These are phyloP conservation scores for Xylariaceae sp. DNA, from an alignment of 2,329 filamentous ascomycete genomes.

Conservation along the genomic window DNA sequence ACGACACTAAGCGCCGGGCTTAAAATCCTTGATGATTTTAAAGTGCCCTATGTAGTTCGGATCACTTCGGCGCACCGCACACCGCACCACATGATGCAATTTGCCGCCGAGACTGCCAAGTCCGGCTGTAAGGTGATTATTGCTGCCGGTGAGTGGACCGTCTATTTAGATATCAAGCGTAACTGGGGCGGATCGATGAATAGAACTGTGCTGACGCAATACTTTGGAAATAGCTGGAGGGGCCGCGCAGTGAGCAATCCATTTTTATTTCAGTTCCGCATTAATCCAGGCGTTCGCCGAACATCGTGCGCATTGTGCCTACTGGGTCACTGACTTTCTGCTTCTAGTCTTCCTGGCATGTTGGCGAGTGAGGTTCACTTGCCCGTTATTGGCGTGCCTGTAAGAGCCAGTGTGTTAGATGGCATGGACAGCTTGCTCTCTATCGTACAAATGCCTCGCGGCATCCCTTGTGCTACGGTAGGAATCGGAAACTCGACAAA, in stretches of 20 bases:
- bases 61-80: conserved; percentile 81
- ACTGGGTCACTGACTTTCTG: not conserved
- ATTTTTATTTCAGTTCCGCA: not conserved
- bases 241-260: conserved; percentile 16
- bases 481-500: conserved; percentile 79
- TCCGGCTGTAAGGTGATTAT: conserved; percentile 71
- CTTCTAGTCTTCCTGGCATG: conserved; percentile 18
- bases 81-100: conserved; percentile 63
- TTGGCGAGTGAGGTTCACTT: conserved; percentile 54
- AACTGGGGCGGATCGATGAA: too few relatives aligned
- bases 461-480: conserved; percentile 70
- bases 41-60: conserved; percentile 67
- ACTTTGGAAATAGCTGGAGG: conserved; percentile 13
- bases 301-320: not conserved
- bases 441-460: conserved; percentile 75
- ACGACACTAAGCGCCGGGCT: conserved; percentile 63
- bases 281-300: too few relatives aligned
- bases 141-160: conserved; percentile 45
- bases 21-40: conserved; percentile 63
- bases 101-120: conserved; percentile 59
- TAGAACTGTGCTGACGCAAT: conserved; percentile 6
- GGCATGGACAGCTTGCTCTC: conserved; percentile 67
- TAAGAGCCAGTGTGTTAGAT: conserved; percentile 69
- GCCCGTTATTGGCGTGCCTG: conserved; percentile 73
- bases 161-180: too few relatives aligned